Evolutionary conservation across 805 yeast genomes (phyloP), one percentile per base, ranked within the genome.

Genomic region (Myxozyma geophila): DNA sequence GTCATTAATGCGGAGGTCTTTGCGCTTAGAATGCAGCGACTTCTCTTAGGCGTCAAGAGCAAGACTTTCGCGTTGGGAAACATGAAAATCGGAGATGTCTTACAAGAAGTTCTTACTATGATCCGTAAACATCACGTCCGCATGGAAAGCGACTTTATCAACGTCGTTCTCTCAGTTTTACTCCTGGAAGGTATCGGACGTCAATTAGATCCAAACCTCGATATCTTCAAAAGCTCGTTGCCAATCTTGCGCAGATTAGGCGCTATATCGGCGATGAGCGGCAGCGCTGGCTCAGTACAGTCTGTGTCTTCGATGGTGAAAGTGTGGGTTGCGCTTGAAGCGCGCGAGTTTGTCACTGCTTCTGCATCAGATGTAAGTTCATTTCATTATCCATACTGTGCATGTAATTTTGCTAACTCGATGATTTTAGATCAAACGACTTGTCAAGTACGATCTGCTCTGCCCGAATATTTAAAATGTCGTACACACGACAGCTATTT

Each of bases 111-210:
- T 81, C 81, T 95, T 63, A 80, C 87, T 2, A 92, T 95, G 98
- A 98, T 95, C 19, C 80, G 98, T 66, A 79, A 81, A 10, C 99
- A 95, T 75, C 99, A 95, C 75, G 99, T 95, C 23, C 82, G 97
- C 73, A 89, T 95, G 96, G 99, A 95, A 73, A 96, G 96, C 7
- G 99, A 95, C 75, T 95, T 95, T 73, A 87, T 95, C 49, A 91
- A 96, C 37, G 97, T 95, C 28, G 88, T 95, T n/a, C 91, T 95
- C 39, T 97, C 98, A 0, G 92, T 95, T 28, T 77, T 95, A 59
- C 79, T 95, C 60, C 78, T 95, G 62, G 99, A 95, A 76, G 99
- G 99, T 10, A 89, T 95, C 59, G 98, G 99, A 21, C 82, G 98
- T 73, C 96, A 89, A 75, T 80, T 95, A 60, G 96, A 95, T 75